Evolutionary conservation across 208 protist genomes (phyloP), one percentile per base, ranked within the genome.

Genomic region (Lotmaria passim): DNA sequence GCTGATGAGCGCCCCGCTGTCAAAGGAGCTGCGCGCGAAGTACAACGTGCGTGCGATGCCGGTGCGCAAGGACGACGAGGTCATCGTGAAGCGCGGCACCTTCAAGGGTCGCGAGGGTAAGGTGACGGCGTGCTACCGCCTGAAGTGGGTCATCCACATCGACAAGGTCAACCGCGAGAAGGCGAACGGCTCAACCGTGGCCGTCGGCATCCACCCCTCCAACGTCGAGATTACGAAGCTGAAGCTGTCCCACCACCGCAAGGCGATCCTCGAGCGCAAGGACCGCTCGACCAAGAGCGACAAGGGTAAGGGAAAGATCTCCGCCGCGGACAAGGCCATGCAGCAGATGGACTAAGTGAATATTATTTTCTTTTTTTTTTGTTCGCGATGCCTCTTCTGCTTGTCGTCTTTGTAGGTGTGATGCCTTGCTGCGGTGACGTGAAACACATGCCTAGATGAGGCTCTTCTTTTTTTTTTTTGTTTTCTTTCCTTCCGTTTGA

Each of bases 211-310:
- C 85, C 76, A 99, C 83, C 88, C 99, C 56, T 99, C 98, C 77
- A 99, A 99, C 79, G 93, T 99, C 57, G 91, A 99, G 81, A 99
- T 99, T 88, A 99, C 96, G 75, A 99, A 99, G 90, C 94, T 99
- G 75, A 98, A 99, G 87, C 82, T 99, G 34, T 98, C 99, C 88
- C 96, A 98, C 79, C 89, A 99, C 93, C 97, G 99, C 82, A 98
- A 99, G 90, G 78, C 73, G 38, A 93, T 99, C 73, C 90, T 99
- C 46, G 97, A 97, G 61, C 86, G 96, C 85, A 93, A 97, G 89
- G 91, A 92, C 87, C 83, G 88, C 82, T 88, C 79, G 73, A 82
- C 81, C 57, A 94, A 90, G 82, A 81, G 73, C 55, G 90, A 94
- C 78, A 98, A 98, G 87, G 86, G 79, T 61, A 97, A 96, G 93